Evolutionary conservation across 2,329 filamentous ascomycete species (phyloP).

Genomic region (Cercospora berteroae): DNA sequence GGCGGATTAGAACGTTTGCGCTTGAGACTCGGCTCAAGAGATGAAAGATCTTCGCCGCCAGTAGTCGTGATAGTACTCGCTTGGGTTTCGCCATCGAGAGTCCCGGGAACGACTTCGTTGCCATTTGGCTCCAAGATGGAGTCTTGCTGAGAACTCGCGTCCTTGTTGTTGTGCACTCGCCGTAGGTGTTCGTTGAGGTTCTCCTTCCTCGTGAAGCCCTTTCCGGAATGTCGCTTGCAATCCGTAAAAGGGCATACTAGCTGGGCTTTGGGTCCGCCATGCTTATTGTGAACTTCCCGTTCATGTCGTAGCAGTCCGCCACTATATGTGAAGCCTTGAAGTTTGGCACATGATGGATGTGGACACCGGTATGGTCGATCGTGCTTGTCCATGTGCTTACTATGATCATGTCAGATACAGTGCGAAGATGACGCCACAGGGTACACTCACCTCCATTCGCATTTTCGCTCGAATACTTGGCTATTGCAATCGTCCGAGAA

Average conservation of each 20-base stretch:
- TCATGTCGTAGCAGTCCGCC: slow-evolving; percentile 87
- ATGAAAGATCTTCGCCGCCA: not conserved
- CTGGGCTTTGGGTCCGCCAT: slow-evolving; percentile 82
- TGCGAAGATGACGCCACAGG: not conserved
- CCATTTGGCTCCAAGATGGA: slow-evolving; percentile 16
- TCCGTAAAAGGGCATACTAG: slow-evolving; percentile 81
- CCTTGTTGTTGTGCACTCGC: slow-evolving; percentile 63
- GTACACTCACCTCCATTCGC: slow-evolving; percentile 83
- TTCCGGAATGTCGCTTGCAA: slow-evolving; percentile 85
- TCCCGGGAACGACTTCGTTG: slow-evolving; percentile 19
- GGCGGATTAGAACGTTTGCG: slow-evolving; percentile 16
- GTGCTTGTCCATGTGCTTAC: slow-evolving; percentile 98
- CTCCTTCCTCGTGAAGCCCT: slow-evolving; percentile 88
- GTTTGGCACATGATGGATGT: slow-evolving; percentile 80
- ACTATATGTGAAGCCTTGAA: slow-evolving; percentile 92
- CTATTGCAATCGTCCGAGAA: slow-evolving; percentile 65
- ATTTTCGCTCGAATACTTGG: slow-evolving; percentile 73
- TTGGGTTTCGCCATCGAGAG: slow-evolving; percentile 23
- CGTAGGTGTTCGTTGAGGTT: slow-evolving; percentile 92
- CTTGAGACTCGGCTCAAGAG: slow-evolving; percentile 8
- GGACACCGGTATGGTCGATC: slow-evolving; percentile 87
- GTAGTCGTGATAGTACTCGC: slow-evolving; percentile 9
- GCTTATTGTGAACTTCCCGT: slow-evolving; percentile 87
- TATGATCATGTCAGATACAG: slow-evolving; percentile 42
- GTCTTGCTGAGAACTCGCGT: slow-evolving; percentile 21